Conservation (phyloP, 2,329 filamentous ascomycete species). For the Fusarium tjaetaba region DNA sequence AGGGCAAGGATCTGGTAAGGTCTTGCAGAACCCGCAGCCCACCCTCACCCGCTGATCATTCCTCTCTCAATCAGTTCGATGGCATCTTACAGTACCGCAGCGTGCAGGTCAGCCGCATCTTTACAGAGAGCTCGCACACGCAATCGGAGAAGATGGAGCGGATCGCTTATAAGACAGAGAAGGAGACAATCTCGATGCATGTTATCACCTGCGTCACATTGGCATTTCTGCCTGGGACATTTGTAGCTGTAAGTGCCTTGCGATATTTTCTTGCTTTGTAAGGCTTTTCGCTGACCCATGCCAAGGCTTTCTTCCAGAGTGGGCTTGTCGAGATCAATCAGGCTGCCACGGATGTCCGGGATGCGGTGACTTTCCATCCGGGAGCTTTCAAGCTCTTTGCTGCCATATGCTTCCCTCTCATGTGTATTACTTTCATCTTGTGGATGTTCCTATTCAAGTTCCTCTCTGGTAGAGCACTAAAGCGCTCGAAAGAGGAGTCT, state of each 20-base stretch:
- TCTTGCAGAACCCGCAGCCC: neutral
- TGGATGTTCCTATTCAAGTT: neutral
- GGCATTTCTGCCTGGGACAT: neutral
- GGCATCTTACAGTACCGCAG: neutral
- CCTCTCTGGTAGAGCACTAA: neutral
- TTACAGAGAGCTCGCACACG: neutral
- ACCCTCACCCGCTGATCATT: neutral
- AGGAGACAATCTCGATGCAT: neutral
- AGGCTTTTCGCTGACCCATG: neutral
- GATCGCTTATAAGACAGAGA: conserved; percentile 61
- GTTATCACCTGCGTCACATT: fast-evolving
- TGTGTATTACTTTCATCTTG: neutral
- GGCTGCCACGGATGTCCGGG: neutral
- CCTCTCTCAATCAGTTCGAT: neutral
- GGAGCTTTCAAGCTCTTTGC: neutral
- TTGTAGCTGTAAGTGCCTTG: neutral
- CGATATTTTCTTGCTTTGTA: neutral
- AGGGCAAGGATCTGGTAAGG: neutral
- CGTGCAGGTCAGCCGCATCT: neutral
- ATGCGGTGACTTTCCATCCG: neutral
- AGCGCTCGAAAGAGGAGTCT: neutral
- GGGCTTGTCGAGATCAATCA: neutral
- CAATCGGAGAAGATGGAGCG: neutral
- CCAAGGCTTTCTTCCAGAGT: neutral
- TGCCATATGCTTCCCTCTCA: neutral